phyloP scores from a whole-genome alignment of 2,329 filamentous ascomycete genomes.

The Rutstroemia sp. region DNA sequence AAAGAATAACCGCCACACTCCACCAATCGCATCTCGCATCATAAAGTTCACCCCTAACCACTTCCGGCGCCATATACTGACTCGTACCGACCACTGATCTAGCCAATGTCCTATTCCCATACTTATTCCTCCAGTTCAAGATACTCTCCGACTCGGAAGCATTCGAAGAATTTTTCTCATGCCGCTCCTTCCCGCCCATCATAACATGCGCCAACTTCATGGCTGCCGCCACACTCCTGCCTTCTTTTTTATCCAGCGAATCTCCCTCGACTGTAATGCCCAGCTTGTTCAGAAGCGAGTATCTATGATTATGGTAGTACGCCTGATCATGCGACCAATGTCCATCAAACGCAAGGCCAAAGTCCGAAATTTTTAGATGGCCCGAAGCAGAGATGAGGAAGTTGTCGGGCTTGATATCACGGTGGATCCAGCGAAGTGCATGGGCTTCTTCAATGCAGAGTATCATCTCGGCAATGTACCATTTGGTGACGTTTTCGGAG shows the following conservation, averaged over 20 bases:
- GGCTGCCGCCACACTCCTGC: slow-evolving; percentile 33
- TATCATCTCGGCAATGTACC: slow-evolving; percentile 94
- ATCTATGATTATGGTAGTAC: slow-evolving; percentile 79
- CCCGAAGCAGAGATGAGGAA: slow-evolving; percentile 85
- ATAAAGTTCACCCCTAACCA: slow-evolving; percentile 73
- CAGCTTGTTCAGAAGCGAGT: slow-evolving; percentile 69
- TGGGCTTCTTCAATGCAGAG: slow-evolving; percentile 91
- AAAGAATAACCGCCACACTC: slow-evolving; percentile 92
- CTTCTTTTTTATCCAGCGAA: slow-evolving; percentile 56
- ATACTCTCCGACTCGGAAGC: slow-evolving; percentile 39
- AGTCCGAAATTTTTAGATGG: slow-evolving; percentile 93
- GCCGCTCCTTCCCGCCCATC: slow-evolving; percentile 33
- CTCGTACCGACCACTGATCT: slow-evolving; percentile 89
- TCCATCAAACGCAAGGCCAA: slow-evolving; percentile 89
- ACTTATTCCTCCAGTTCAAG: slow-evolving; percentile 62
- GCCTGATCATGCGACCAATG: slow-evolving; percentile 88
- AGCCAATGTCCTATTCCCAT: slow-evolving; percentile 64
- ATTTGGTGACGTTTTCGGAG: slow-evolving; percentile 69
- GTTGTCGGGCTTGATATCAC: slow-evolving; percentile 95
- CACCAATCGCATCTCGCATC: slow-evolving; percentile 95
- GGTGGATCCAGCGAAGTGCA: slow-evolving; percentile 81
- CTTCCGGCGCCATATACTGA: slow-evolving; percentile 97
- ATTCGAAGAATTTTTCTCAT: slow-evolving; percentile 31
- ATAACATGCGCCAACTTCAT: slow-evolving; percentile 35
- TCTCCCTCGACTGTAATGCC: slow-evolving; percentile 70